Conservation (phyloP, 345 rosid genomes). For the Nasturtium officinale region DNA sequence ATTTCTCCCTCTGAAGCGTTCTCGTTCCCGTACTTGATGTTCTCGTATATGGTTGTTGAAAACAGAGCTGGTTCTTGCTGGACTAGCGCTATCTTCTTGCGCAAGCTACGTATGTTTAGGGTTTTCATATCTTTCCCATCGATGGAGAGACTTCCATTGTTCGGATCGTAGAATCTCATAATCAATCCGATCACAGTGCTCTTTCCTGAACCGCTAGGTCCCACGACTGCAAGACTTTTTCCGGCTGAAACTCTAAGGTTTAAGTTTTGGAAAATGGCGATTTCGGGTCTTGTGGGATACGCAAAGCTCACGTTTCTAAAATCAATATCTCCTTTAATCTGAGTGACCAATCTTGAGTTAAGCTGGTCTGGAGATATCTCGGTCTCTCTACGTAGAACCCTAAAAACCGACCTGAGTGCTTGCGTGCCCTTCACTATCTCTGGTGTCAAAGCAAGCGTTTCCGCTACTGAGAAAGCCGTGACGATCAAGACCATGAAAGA, state of each 20-base stretch:
- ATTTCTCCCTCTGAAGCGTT: conserved; percentile 73
- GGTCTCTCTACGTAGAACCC: conserved; percentile 60
- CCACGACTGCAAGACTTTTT: conserved; percentile 71
- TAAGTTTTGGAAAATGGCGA: conserved; percentile 54
- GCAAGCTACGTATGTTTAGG: conserved; percentile 65
- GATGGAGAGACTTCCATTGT: conserved; percentile 53
- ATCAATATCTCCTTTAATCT: conserved; percentile 61
- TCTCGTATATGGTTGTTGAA: conserved; percentile 69
- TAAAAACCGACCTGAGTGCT: conserved; percentile 71
- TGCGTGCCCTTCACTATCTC: conserved; percentile 89
- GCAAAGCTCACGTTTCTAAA: conserved; percentile 61
- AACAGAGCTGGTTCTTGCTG: conserved; percentile 87
- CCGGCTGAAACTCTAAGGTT: conserved; percentile 57
- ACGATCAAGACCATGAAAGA: conserved; percentile 72
- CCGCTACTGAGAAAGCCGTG: conserved; percentile 67
- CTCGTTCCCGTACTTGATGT: conserved; percentile 73
- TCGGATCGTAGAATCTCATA: conserved; percentile 74
- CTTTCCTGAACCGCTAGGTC: conserved; percentile 87
- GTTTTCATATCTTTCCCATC: conserved; percentile 65
- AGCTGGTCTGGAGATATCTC: conserved; percentile 53
- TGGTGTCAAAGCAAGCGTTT: conserved; percentile 84
- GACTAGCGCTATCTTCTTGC: conserved; percentile 64
- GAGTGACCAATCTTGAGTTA: conserved; percentile 44
- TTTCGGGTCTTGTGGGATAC: conserved; percentile 72
- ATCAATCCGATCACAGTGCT: conserved; percentile 72